Evolutionary conservation across 1,284 basidiomycete genomes (phyloP).

Genomic region (Irpex lacteus): DNA sequence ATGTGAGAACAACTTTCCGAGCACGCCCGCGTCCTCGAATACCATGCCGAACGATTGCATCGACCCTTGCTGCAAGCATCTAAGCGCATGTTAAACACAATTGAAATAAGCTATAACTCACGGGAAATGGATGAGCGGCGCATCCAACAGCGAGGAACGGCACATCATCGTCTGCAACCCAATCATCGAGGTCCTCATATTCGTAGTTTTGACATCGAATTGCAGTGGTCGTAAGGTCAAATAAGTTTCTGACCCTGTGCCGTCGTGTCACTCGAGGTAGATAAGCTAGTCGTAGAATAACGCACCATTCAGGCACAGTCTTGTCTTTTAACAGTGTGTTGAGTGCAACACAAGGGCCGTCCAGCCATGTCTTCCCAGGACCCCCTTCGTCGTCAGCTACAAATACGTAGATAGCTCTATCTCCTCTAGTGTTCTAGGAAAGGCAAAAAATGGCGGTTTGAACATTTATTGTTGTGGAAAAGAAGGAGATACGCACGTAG

Average conservation of each 20-base stretch:
- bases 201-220: slow-evolving; percentile 10
- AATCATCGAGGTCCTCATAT: slow-evolving; percentile 21
- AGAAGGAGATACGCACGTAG: slow-evolving; percentile 1
- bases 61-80: slow-evolving; percentile 42
- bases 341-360: slow-evolving; percentile 2
- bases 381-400: slow-evolving; percentile 8
- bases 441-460: not conserved
- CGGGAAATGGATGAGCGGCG: slow-evolving; percentile 52
- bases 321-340: not conserved
- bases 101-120: slow-evolving; percentile 27
- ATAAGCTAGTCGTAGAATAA: not conserved
- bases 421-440: slow-evolving; percentile 11
- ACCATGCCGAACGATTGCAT: slow-evolving; percentile 48
- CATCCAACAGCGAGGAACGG: slow-evolving; percentile 28
- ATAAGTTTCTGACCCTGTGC: slow-evolving; percentile 12
- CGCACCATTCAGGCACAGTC: slow-evolving; percentile 1
- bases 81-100: not conserved
- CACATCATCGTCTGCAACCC: slow-evolving; percentile 24
- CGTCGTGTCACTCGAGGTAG: not conserved
- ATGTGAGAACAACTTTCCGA: slow-evolving; percentile 57
- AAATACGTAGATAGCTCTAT: slow-evolving; percentile 13
- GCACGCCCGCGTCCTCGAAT: slow-evolving; percentile 55
- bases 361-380: slow-evolving; percentile 7
- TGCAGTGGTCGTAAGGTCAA: slow-evolving; percentile 10
- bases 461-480: not conserved